These are phyloP conservation scores for Trichoderma pleuroti DNA, from an alignment of 2,329 filamentous ascomycete species.

Conservation along the genomic window DNA sequence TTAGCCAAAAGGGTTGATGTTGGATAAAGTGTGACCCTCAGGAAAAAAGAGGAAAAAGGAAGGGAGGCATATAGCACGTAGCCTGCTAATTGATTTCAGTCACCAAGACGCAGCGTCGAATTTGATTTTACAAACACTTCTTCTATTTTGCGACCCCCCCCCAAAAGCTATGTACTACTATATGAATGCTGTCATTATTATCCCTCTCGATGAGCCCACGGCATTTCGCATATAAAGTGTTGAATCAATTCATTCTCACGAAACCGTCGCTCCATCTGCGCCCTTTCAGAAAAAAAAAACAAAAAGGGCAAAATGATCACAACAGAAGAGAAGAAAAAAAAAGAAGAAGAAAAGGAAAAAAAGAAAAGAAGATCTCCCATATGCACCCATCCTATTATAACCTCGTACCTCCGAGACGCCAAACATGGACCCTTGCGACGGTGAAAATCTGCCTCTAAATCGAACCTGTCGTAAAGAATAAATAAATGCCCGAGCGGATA, in stretches of 20 bases:
- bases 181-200: neutral
- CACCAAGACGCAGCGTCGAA: neutral
- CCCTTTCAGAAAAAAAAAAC: neutral
- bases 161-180: neutral
- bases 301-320: neutral
- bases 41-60: neutral
- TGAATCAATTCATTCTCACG: neutral
- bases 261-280: neutral
- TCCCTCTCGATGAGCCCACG: neutral
- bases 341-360: neutral
- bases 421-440: neutral
- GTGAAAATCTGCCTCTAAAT: neutral
- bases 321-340: neutral
- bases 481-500: neutral
- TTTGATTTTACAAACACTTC: neutral
- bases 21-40: neutral
- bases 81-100: neutral
- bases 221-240: neutral
- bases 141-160: neutral
- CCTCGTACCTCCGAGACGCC: conserved; percentile 1
- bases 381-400: neutral
- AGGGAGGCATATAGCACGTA: neutral
- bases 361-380: neutral
- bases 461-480: neutral
- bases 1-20: neutral